Evolutionary conservation across 352 stramenopile genomes (phyloP).

Genomic region (Globisporangium alternatum): DNA sequence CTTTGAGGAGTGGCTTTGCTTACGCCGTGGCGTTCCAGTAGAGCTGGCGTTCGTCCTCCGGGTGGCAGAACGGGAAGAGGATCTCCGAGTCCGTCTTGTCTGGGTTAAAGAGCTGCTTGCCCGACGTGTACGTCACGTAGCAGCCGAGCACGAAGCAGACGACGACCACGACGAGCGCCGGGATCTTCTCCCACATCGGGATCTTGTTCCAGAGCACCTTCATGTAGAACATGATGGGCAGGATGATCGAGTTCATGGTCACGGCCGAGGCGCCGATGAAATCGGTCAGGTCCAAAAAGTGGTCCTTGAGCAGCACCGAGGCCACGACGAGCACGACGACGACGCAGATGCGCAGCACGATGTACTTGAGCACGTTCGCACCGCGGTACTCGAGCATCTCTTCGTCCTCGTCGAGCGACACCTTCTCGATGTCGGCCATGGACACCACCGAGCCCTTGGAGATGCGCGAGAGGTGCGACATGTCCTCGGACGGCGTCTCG

Average conservation of each 20-base stretch:
- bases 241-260: conserved; percentile 25
- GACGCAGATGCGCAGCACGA: conserved; percentile 20
- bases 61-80: conserved; percentile 19
- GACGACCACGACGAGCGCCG: conserved; percentile 17
- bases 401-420: conserved; percentile 5
- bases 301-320: conserved; percentile 18
- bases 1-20: too few species aligned
- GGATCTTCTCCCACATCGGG: conserved; percentile 21
- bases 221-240: conserved; percentile 26
- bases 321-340: conserved; percentile 19
- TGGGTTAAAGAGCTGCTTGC: conserved; percentile 24
- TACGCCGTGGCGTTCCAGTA: conserved; percentile 20
- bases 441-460: conserved; percentile 17
- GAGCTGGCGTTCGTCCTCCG: conserved; percentile 12
- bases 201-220: conserved; percentile 23
- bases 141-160: conserved; percentile 22
- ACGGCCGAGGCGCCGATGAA: conserved; percentile 28
- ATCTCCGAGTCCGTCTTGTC: conserved; percentile 10
- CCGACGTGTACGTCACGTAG: conserved; percentile 26
- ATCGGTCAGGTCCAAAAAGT: conserved; percentile 24
- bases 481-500: neutral
- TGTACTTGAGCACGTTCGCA: conserved; percentile 18
- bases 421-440: conserved; percentile 9
- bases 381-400: conserved; percentile 12
- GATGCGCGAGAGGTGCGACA: neutral